phyloP scores from a whole-genome alignment of 2,329 filamentous ascomycete species.

The Pseudogymnoascus sp. region DNA sequence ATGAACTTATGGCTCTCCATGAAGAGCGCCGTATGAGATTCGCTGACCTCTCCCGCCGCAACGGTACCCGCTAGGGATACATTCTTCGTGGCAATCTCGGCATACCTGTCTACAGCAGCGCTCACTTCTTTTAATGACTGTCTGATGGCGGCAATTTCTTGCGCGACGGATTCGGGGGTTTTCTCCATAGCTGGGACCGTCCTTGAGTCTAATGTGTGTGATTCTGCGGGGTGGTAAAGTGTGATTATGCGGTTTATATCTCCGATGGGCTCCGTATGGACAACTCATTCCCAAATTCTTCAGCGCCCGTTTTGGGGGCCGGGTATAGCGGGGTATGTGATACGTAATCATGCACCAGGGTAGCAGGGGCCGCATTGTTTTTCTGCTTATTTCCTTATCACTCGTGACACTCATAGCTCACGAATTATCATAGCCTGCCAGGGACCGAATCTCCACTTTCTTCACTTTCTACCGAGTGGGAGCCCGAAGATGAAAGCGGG shows the following conservation, averaged over 20 bases:
- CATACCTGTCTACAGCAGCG: constrained; percentile 14
- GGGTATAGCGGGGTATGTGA: neutral
- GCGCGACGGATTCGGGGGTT: constrained; percentile 11
- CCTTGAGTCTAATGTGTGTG: neutral
- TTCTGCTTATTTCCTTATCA: neutral
- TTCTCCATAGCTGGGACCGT: neutral
- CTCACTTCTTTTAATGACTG: constrained; percentile 13
- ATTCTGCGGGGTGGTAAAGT: neutral
- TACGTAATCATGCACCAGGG: neutral
- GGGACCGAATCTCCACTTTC: neutral
- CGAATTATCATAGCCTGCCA: neutral
- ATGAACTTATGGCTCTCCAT: constrained; percentile 1
- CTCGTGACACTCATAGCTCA: neutral
- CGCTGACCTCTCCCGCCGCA: constrained; percentile 11
- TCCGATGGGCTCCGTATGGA: neutral
- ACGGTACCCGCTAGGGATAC: constrained; percentile 7
- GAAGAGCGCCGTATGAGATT: constrained; percentile 10
- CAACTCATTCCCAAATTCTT: neutral
- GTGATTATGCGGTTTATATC: neutral
- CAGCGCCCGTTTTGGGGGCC: neutral
- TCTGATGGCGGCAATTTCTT: constrained; percentile 16
- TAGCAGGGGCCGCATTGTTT: neutral
- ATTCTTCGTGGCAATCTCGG: constrained; percentile 11
- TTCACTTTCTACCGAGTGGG: neutral
- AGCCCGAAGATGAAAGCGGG: neutral